A percentile compares a stretch with the other conserved stretches of the same genome.
phyloP scores from a whole-genome alignment of 192 early-diverging fungal genomes.

The Coemansia sp. region DNA sequence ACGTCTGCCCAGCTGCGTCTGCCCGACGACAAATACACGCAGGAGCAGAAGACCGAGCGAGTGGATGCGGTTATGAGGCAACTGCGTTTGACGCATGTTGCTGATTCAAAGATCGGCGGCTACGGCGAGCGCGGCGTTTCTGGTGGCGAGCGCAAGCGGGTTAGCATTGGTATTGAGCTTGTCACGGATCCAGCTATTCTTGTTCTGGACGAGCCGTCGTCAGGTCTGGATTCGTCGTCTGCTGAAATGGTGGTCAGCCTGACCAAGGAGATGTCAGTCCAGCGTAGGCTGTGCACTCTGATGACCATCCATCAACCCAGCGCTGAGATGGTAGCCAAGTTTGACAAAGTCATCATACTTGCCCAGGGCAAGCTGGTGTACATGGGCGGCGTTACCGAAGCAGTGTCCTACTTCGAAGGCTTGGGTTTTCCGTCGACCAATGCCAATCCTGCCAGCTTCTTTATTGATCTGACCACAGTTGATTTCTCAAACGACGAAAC shows the following conservation, averaged over 20 bases:
- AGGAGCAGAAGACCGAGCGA: constrained; percentile 50
- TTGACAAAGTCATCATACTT: constrained; percentile 77
- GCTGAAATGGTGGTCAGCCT: constrained; percentile 62
- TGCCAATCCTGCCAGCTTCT: constrained; percentile 70
- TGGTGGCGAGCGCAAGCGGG: constrained; percentile 59
- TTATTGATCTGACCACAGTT: constrained; percentile 62
- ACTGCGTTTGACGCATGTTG: constrained; percentile 65
- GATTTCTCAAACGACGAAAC: constrained; percentile 46
- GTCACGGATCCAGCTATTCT: constrained; percentile 59
- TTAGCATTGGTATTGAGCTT: constrained; percentile 49
- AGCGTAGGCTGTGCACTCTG: constrained; percentile 69
- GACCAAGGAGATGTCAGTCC: constrained; percentile 58
- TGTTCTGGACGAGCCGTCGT: constrained; percentile 61
- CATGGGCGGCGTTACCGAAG: constrained; percentile 50
- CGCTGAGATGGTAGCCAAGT: constrained; percentile 73
- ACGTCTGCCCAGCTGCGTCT: constrained; percentile 73
- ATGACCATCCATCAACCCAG: constrained; percentile 91
- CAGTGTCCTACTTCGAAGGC: constrained; percentile 49
- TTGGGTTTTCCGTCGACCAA: constrained; percentile 59
- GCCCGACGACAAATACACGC: constrained; percentile 54
- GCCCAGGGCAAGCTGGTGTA: constrained; percentile 65
- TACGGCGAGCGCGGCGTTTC: constrained; percentile 46
- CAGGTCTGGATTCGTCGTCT: constrained; percentile 68
- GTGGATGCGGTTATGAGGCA: constrained; percentile 65
- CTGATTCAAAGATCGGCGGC: constrained; percentile 54